A percentile compares a stretch with the other conserved stretches of the same genome.
phyloP scores from a whole-genome alignment of 2,329 filamentous ascomycete species.

The Fusarium succisae region DNA sequence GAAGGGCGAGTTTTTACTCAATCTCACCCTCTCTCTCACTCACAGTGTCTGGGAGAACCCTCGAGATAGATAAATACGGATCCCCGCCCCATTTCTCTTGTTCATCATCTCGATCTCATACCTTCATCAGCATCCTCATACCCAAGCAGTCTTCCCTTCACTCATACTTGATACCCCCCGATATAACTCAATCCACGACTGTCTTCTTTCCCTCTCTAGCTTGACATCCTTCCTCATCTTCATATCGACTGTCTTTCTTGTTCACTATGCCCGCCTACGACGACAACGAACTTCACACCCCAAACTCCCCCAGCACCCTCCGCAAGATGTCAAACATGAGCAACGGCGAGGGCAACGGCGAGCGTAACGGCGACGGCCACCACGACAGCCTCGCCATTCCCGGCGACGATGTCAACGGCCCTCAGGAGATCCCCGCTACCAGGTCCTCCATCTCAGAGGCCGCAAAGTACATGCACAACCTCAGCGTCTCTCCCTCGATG shows the following conservation, averaged over 20 bases:
- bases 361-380: constrained; percentile 22
- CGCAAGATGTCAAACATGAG: constrained; percentile 27
- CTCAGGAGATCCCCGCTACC: constrained; percentile 76
- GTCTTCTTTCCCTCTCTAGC: constrained; percentile 16
- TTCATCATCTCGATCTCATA: constrained; percentile 12
- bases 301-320: constrained; percentile 30
- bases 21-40: not conserved
- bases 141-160: constrained; percentile 23
- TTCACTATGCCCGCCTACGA: constrained; percentile 68
- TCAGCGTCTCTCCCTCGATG: constrained; percentile 74
- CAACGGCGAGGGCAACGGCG: constrained; percentile 5
- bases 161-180: constrained; percentile 32
- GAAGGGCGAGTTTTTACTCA: constrained; percentile 28
- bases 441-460: constrained; percentile 75
- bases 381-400: constrained; percentile 42
- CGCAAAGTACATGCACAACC: constrained; percentile 75
- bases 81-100: constrained; percentile 21
- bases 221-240: not conserved
- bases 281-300: constrained; percentile 59
- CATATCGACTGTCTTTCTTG: not conserved
- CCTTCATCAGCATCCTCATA: constrained; percentile 3
- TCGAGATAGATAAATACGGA: constrained; percentile 34
- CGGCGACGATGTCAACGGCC: constrained; percentile 57
- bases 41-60: not conserved
- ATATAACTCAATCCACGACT: constrained; percentile 4